Evolutionary conservation across 1,139 yeast genomes (phyloP).

Genomic region (Scheffersomyces quercinus): DNA sequence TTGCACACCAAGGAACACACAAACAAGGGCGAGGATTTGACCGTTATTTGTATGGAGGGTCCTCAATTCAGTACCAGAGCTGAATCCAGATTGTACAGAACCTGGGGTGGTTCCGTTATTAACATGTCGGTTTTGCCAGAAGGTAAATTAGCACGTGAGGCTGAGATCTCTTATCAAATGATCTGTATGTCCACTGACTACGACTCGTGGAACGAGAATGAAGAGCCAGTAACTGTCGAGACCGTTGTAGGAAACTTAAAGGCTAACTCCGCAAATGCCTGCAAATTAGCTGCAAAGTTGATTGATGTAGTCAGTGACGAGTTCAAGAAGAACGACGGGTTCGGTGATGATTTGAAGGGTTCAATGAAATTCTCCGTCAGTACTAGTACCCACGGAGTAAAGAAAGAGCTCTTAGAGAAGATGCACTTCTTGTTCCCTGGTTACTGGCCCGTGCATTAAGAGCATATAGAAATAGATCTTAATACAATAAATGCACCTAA

Average conservation of each 20-base stretch:
- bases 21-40: slow-evolving; percentile 63
- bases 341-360: slow-evolving; percentile 73
- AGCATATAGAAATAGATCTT: not conserved
- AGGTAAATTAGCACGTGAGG: slow-evolving; percentile 94
- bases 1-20: slow-evolving; percentile 58
- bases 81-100: slow-evolving; percentile 84
- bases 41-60: slow-evolving; percentile 97
- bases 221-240: slow-evolving; percentile 95
- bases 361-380: slow-evolving; percentile 80
- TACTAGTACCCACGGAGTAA: slow-evolving; percentile 76
- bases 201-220: slow-evolving; percentile 96
- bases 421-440: slow-evolving; percentile 92
- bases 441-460: slow-evolving; percentile 60
- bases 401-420: slow-evolving; percentile 70
- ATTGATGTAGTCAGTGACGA: slow-evolving; percentile 67
- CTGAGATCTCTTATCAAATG: slow-evolving; percentile 96
- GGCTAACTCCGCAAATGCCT: slow-evolving; percentile 88
- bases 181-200: slow-evolving; percentile 98
- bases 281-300: slow-evolving; percentile 67
- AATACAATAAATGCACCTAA: not conserved
- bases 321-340: slow-evolving; percentile 50
- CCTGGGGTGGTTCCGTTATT: slow-evolving; percentile 93
- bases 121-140: slow-evolving; percentile 97
- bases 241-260: slow-evolving; percentile 88
- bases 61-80: slow-evolving; percentile 98